Evolutionary conservation across 1,284 basidiomycete genomes (phyloP), one percentile per base, ranked within the genome.

Genomic region (Apiotrichum montevideense): DNA sequence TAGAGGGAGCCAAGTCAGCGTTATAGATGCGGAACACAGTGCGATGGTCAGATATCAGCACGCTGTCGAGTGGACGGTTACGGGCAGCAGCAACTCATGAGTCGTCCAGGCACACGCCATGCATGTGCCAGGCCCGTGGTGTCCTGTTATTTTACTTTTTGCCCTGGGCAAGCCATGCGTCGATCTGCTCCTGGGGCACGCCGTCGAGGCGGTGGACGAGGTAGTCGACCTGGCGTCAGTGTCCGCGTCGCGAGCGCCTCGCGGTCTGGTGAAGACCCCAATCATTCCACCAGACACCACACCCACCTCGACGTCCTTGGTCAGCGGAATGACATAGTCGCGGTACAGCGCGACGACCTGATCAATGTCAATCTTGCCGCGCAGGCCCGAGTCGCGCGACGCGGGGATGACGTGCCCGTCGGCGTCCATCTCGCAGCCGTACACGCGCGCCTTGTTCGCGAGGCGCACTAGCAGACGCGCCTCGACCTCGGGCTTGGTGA

Each of bases 401-500:
- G 46, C 8, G 13, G 57, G 56, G 11, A 72, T 60, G 29, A 81
- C 77, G 62, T 85, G 84, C 13, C 87, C 87, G 62, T 89, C 86
- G 0, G 83, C 80, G 33, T 85, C 85, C 67, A 97, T 83, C 66
- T 97, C 92, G 66, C 92, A 87, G 0, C 94, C 94, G 74, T 98
- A 99, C 37, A 90, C 86, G 41, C 83, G 80, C 4, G 95, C 93
- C 75, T 99, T 99, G 78, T 91, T 94, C 54, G 84, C 84, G 13
- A 99, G 78, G 32, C 96, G 83, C 50, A 85, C 79, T n/a, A 99
- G 83, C 8, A 99, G 80, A 55, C 86, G 87, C 14, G 82, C 84
- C 73, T 98, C 96, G 37, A 99, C 94, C 55, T 88, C 93, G 0
- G 94, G 93, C 74, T 98, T 98, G 14, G 93, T 96, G 75, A 99